These are phyloP conservation scores for Mucor racemosus DNA, from an alignment of 371 early-diverging fungal species.

Conservation along the genomic window DNA sequence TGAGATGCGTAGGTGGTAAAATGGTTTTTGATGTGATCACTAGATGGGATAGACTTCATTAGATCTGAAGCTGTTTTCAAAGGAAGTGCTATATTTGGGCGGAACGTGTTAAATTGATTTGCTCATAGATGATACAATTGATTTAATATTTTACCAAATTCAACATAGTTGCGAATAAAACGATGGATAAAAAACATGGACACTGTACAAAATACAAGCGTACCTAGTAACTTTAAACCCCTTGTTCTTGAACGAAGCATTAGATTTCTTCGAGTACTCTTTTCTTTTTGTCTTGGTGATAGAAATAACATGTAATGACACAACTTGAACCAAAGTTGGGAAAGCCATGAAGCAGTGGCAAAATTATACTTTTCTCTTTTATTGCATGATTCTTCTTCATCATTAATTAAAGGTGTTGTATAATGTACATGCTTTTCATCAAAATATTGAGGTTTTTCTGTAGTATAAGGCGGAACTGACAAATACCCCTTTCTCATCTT, in stretches of 20 bases:
- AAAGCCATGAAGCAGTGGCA: neutral
- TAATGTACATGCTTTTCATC: constrained; percentile 5
- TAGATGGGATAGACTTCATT: constrained; percentile 35
- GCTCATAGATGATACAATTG: too few relatives aligned
- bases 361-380: neutral
- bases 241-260: constrained; percentile 8
- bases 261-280: neutral
- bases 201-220: constrained; percentile 5
- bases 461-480: neutral
- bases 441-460: constrained; percentile 4
- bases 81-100: neutral
- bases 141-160: constrained; percentile 3
- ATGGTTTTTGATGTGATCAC: constrained; percentile 25
- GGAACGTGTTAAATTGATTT: neutral
- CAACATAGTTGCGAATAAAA: constrained; percentile 11
- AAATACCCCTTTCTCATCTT: constrained; percentile 7
- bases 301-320: constrained; percentile 6
- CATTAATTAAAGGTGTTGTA: neutral
- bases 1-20: constrained; percentile 50
- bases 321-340: neutral
- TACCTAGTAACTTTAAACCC: constrained; percentile 4
- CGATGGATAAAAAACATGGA: constrained; percentile 20
- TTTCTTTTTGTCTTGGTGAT: constrained; percentile 8
- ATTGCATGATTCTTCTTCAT: neutral
- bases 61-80: constrained; percentile 18